Percentiles rank a stretch among this genome's conserved stretches.
Conservation (phyloP, 2,329 filamentous ascomycete species). For the Colletotrichum falcatum region DNA sequence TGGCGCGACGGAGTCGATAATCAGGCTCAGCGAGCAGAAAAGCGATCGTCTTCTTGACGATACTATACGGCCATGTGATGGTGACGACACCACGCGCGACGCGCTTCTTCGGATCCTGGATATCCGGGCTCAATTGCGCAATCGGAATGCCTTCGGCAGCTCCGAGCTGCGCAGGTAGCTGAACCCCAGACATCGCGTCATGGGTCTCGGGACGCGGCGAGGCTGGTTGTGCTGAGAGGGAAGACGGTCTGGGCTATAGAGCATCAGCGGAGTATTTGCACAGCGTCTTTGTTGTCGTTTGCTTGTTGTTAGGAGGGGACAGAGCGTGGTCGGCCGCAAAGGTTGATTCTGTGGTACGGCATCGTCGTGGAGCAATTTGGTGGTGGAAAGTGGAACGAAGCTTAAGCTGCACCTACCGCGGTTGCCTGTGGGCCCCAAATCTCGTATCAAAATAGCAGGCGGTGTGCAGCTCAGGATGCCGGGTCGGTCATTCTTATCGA, state of each 20-base stretch:
- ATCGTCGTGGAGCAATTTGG: conserved; percentile 17
- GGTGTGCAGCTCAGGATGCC: neutral
- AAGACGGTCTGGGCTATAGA: neutral
- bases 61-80: conserved; percentile 92
- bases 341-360: conserved; percentile 16
- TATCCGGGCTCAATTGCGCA: conserved; percentile 64
- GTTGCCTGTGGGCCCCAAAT: conserved; percentile 1
- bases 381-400: conserved; percentile 36
- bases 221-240: conserved; percentile 13
- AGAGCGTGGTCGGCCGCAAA: conserved; percentile 3
- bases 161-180: conserved; percentile 40
- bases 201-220: conserved; percentile 20
- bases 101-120: conserved; percentile 55
- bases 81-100: conserved; percentile 80
- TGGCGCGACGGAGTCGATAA: conserved; percentile 79
- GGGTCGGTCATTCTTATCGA: conserved; percentile 1
- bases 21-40: conserved; percentile 88
- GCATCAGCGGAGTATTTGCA: neutral
- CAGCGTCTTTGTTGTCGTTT: neutral
- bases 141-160: conserved; percentile 59
- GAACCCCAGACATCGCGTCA: conserved; percentile 41
- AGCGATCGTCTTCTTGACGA: conserved; percentile 77
- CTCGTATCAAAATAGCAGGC: conserved; percentile 9
- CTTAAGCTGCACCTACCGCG: conserved; percentile 24
- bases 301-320: neutral